Base-by-base conservation (phyloP, 225 moss, liverwort and hornwort genomes). In the Marchantia polymorpha region DNA sequence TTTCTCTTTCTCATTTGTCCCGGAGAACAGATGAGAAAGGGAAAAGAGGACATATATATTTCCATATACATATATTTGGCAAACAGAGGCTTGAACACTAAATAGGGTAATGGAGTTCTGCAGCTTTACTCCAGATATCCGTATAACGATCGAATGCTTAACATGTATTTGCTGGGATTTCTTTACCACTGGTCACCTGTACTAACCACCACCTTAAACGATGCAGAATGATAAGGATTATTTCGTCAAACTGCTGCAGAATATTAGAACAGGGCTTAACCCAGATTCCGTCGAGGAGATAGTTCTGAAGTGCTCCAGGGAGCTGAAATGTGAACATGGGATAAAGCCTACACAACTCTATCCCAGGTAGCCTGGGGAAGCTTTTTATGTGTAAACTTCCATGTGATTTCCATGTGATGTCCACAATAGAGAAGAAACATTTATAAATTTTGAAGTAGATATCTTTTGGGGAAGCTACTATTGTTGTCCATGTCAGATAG, bases 201-300 rank as follows among this genome's bases (percentile, higher is more conserved):
- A 78, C 53, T 51, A 15, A 23, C 54, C 25, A 30, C 55, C 77
- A 15, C 64, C 27, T 46, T 20, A 31, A 15, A 39, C n/a, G 49
- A 48, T 86, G 60, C 85, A 88, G 89, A 90, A 92, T 79, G 86
- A 84, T 56, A 89, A 89, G 82, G 82, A 82, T 76, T 69, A 79
- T 31, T 94, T 94, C 80, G 89, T 95, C 27, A 76, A 86, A 49
- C 81, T 95, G 82, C 87, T 95, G 76, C 87, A 88, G 74, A 89
- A 87, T 52, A 90, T 95, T 74, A 90, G 93, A 84, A 93, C 92
- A 19, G 91, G 93, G 78, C 82, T 81, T 70, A 81, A 93, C 31
- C 86, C 48, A 79, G 86, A 74, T 56, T 87, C 93, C 73, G 72
- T 92, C n/a, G 87, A 89, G 64, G 89, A 87, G 67, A 93, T 95